phyloP scores from a whole-genome alignment of 805 yeast genomes.

The Monosporozyma servazzii region DNA sequence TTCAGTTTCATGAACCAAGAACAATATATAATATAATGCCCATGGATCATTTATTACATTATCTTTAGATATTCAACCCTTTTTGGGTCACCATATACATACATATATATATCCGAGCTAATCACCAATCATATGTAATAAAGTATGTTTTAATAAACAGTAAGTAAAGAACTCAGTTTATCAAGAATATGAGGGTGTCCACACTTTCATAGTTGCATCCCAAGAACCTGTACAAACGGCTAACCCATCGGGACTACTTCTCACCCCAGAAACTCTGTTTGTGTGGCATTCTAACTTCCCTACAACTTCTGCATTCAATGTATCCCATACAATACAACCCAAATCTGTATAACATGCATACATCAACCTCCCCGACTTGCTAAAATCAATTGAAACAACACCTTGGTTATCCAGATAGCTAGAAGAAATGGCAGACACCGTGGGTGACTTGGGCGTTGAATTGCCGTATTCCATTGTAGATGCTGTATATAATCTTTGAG shows the following conservation, averaged over 20 bases:
- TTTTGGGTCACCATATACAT: background rate
- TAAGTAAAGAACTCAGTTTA: background rate
- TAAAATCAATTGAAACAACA: conserved; percentile 61
- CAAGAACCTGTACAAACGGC: conserved; percentile 74
- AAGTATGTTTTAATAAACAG: conserved; percentile 4
- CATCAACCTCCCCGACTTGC: conserved; percentile 64
- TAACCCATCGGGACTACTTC: conserved; percentile 62
- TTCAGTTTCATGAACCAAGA: too few species aligned
- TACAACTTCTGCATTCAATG: conserved; percentile 52
- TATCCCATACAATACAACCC: conserved; percentile 73
- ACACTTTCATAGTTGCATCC: conserved; percentile 64
- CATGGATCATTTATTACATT: background rate
- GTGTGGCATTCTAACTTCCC: conserved; percentile 60
- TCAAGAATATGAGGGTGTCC: conserved; percentile 37
- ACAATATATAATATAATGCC: too few species aligned
- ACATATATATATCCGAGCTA: background rate
- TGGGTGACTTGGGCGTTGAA: conserved; percentile 16
- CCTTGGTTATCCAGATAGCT: conserved; percentile 51
- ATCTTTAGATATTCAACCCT: background rate
- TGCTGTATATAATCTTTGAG: conserved; percentile 10
- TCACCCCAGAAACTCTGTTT: conserved; percentile 53
- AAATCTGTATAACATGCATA: conserved; percentile 69
- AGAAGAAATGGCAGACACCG: conserved; percentile 11
- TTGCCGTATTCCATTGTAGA: conserved; percentile 18
- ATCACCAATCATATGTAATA: background rate